These are phyloP conservation scores for Cladosporium sp. DNA, from an alignment of 2,329 filamentous ascomycete species.

Conservation along the genomic window DNA sequence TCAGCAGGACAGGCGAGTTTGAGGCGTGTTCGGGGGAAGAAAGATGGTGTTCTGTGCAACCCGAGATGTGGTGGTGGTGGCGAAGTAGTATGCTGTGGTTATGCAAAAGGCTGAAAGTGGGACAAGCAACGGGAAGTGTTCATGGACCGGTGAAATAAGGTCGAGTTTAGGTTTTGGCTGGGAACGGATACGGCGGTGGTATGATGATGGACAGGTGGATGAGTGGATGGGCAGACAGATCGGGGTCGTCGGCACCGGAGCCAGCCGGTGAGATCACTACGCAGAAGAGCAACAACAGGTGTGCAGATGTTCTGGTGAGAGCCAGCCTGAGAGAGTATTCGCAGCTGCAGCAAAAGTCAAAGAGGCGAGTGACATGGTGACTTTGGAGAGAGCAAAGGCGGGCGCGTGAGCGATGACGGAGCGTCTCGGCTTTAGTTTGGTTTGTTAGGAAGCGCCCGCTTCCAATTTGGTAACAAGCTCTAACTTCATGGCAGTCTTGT, in stretches of 20 bases:
- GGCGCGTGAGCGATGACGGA: not conserved
- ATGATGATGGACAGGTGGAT: not conserved
- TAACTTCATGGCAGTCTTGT: no score
- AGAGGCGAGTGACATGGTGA: conserved; percentile 1
- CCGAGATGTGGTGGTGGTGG: not conserved
- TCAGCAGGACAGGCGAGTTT: no score
- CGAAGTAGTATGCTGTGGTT: not conserved
- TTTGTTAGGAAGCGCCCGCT: no score
- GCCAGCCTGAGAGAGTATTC: not conserved
- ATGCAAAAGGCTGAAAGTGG: not conserved
- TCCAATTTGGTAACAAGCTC: no score
- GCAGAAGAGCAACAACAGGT: not conserved
- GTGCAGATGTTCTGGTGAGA: not conserved
- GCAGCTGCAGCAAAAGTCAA: conserved; percentile 2
- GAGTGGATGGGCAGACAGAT: no score
- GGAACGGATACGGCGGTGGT: not conserved
- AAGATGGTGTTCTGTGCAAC: no score
- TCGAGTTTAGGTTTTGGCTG: not conserved
- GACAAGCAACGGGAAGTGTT: not conserved
- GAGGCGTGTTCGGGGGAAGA: no score
- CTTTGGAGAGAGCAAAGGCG: no score
- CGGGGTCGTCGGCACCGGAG: not conserved
- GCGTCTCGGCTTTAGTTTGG: not conserved
- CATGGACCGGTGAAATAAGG: not conserved
- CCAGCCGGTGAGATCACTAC: conserved; percentile 1